Percentiles rank a stretch among this genome's conserved stretches.
Evolutionary conservation across 805 yeast genomes (phyloP).

Genomic region (Metschnikowia continentalis): DNA sequence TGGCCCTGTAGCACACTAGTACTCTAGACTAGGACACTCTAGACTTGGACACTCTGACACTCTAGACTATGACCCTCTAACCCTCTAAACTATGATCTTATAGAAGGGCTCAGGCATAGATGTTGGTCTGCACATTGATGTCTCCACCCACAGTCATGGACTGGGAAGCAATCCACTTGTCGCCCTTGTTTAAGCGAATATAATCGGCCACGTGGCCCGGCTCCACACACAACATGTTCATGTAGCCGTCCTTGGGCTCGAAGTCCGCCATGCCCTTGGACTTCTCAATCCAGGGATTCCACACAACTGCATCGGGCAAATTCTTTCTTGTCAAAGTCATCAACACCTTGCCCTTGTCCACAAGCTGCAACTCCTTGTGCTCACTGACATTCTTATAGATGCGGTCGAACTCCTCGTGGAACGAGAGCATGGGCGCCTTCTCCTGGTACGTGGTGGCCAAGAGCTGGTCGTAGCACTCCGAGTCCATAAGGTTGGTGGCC

Average conservation of each 20-base stretch:
- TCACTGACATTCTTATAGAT: constrained; percentile 64
- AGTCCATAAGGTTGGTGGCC: constrained; percentile 75
- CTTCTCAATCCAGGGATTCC: constrained; percentile 96
- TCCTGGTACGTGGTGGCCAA: constrained; percentile 58
- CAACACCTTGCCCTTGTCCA: constrained; percentile 64
- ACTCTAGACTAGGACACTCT: not conserved
- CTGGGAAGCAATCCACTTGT: constrained; percentile 73
- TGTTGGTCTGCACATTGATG: constrained; percentile 54
- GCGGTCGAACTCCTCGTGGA: constrained; percentile 79
- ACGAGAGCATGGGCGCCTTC: constrained; percentile 68
- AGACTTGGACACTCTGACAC: too few species aligned
- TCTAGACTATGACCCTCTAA: too few species aligned
- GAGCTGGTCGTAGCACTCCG: constrained; percentile 72
- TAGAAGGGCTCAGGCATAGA: constrained; percentile 16
- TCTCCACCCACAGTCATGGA: constrained; percentile 53
- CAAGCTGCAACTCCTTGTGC: constrained; percentile 59
- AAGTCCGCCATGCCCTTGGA: constrained; percentile 85
- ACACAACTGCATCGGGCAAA: constrained; percentile 74
- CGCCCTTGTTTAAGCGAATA: constrained; percentile 61
- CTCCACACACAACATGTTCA: constrained; percentile 89
- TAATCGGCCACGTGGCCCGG: constrained; percentile 84
- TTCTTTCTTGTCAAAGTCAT: constrained; percentile 64
- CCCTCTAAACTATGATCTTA: not conserved
- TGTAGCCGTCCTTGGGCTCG: constrained; percentile 77
- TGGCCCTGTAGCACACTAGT: too few species aligned